A percentile compares a stretch with the other conserved stretches of the same genome.
Conservation (phyloP, 139 green algal species). For the Picochlorum costavermella region DNA sequence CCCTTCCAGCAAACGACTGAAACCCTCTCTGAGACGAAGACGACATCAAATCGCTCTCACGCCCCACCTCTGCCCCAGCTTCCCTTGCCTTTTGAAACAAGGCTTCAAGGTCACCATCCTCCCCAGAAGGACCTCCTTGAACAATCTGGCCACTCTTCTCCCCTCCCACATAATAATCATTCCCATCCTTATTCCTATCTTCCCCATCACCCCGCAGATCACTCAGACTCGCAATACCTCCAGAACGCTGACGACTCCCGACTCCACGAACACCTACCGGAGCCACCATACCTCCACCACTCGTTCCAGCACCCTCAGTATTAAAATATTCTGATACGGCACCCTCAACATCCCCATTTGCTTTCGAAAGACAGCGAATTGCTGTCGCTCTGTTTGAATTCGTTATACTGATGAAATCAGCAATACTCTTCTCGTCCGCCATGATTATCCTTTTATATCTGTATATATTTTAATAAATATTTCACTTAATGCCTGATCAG, state of each 20-base stretch:
- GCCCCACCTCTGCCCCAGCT: conserved; percentile 50
- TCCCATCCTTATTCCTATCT: conserved; percentile 38
- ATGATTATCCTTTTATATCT: background rate
- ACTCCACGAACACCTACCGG: background rate
- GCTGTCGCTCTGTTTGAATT: conserved; percentile 16
- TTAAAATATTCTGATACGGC: conserved; percentile 30
- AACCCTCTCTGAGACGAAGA: background rate
- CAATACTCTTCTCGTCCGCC: conserved; percentile 18
- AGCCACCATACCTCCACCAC: background rate
- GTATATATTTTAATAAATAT: background rate
- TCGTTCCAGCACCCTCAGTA: background rate
- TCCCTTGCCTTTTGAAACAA: conserved; percentile 55
- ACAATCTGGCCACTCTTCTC: conserved; percentile 76
- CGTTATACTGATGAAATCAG: conserved; percentile 40
- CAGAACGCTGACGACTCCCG: background rate
- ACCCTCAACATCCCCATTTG: conserved; percentile 20
- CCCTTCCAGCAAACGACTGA: conserved; percentile 45
- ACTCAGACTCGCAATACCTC: conserved; percentile 22
- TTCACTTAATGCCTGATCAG: background rate
- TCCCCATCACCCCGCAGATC: conserved; percentile 38
- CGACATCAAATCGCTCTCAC: conserved; percentile 33
- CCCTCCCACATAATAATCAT: conserved; percentile 76
- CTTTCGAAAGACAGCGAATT: conserved; percentile 16
- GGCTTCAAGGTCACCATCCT: conserved; percentile 19
- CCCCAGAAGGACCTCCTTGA: conserved; percentile 33